These are phyloP conservation scores for Cyberlindnera veronae DNA, from an alignment of 805 yeast genomes.

Conservation along the genomic window DNA sequence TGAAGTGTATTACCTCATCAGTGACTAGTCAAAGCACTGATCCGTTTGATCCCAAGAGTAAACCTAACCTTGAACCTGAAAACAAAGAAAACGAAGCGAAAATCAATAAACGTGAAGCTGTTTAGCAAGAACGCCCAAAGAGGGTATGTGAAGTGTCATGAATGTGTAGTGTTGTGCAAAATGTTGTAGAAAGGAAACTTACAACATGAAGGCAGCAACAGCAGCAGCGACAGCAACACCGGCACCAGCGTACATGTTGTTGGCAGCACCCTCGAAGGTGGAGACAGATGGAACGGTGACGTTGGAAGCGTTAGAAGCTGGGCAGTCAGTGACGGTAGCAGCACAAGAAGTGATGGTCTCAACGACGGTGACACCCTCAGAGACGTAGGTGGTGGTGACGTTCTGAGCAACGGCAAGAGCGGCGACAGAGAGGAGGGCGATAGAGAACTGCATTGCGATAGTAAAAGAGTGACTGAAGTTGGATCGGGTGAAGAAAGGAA, in stretches of 20 bases:
- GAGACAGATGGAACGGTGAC: conserved; percentile 25
- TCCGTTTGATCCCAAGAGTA: conserved; percentile 1
- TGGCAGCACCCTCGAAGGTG: conserved; percentile 30
- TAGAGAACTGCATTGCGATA: conserved; percentile 31
- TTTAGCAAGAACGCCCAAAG: neutral
- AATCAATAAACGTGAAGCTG: neutral
- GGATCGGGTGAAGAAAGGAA: conserved; percentile 12
- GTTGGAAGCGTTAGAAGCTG: conserved; percentile 22
- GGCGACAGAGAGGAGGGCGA: conserved; percentile 27
- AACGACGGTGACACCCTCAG: conserved; percentile 13
- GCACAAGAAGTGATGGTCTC: conserved; percentile 20
- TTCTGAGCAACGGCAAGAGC: conserved; percentile 25
- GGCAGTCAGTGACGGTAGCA: conserved; percentile 17
- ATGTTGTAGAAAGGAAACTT: conserved; percentile 14
- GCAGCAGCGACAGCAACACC: conserved; percentile 31
- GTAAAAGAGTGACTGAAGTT: conserved; percentile 27
- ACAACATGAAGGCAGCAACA: conserved; percentile 29
- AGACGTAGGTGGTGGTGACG: conserved; percentile 17
- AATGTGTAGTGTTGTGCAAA: neutral
- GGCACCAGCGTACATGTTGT: conserved; percentile 23
- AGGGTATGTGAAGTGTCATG: neutral
- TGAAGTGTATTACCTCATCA: neutral
- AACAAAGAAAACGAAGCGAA: neutral
- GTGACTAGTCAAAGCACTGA: neutral
- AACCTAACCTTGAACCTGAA: conserved; percentile 2